Base-by-base conservation (phyloP, 2,329 filamentous ascomycete genomes). In the Monosporascus ibericus region DNA sequence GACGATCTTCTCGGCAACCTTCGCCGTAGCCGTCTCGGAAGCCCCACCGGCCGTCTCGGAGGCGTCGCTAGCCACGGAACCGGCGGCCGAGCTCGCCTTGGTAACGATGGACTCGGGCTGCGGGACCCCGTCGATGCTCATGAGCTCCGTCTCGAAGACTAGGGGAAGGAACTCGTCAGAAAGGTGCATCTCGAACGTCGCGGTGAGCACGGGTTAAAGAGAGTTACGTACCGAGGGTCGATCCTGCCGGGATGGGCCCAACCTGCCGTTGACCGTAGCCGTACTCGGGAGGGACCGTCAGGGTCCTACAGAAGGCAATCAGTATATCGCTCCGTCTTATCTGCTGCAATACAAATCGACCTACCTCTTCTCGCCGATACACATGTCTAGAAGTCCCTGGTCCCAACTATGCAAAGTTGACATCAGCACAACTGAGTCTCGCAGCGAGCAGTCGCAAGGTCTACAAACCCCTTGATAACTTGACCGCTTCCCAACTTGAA, bases 61-160 rank as follows among this genome's bases (percentile, higher is more conserved):
- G 30, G 9, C 30, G 30, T 46, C 48, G 22, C 56, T 58, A 48
- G 55, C 56, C 49, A 53, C 55, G 27, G 59, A 64, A 55, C 61
- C 64, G 39, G 61, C 61, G 50, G 58, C 62, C 34, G 57, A 60
- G 20, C 57, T 56, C 36, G 58, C 53, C 69, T 77, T 76, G 55
- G 65, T 68, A 22, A 74, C 63, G 55, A 77, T 76, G 17, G 69
- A 67, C 57, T 78, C 75, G 52, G 75, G 75, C 58, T 75, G 73
- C 51, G 72, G 67, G 27, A 92, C 88, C 30, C 91, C 91, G 17
- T 85, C 77, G 65, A 97, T 96, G 52, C 81, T 86, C 63, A 96
- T 77, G 60, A 97, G 76, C 73, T 96, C 90, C 46, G 92, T 96
- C 76, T 95, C 90, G 67, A 97, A 96, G 50, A 97, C 84, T 87